Percentiles rank a stretch among this genome's conserved stretches.
Conservation (phyloP, 2,329 filamentous ascomycete species). For the Penicillium brevicompactum region DNA sequence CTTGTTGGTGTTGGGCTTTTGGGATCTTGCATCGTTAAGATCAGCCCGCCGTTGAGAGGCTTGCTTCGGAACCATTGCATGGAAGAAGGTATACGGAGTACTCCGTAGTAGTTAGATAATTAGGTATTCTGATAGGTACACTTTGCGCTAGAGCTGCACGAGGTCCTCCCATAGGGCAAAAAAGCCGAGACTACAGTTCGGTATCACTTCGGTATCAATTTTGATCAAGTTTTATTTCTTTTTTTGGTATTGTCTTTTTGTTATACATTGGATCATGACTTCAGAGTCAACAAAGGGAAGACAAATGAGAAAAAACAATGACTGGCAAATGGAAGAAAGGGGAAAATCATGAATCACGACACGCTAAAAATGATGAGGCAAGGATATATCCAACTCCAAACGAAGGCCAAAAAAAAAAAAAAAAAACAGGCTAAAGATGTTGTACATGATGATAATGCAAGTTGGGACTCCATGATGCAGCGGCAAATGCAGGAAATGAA, state of each 20-base stretch:
- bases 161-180: too few relatives aligned
- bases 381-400: conserved; percentile 12
- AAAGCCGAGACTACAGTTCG: neutral
- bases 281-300: neutral
- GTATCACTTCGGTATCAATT: neutral
- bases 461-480: conserved; percentile 18
- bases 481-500: neutral
- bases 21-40: too few relatives aligned
- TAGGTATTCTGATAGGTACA: too few relatives aligned
- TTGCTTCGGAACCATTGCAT: neutral
- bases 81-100: too few relatives aligned
- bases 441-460: conserved; percentile 15
- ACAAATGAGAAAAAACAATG: neutral
- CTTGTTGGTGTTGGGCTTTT: too few relatives aligned
- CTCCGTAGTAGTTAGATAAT: too few relatives aligned
- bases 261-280: neutral
- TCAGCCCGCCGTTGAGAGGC: too few relatives aligned
- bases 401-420: neutral
- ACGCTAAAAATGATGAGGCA: conserved; percentile 9
- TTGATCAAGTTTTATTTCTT: neutral
- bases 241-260: neutral
- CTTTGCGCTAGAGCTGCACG: too few relatives aligned
- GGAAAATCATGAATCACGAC: neutral
- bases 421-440: conserved; percentile 18
- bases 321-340: neutral